Percentiles rank a stretch among this genome's conserved stretches.
Evolutionary conservation across 345 rosid genomes (phyloP).

Genomic region (Euphorbia tirucalli): DNA sequence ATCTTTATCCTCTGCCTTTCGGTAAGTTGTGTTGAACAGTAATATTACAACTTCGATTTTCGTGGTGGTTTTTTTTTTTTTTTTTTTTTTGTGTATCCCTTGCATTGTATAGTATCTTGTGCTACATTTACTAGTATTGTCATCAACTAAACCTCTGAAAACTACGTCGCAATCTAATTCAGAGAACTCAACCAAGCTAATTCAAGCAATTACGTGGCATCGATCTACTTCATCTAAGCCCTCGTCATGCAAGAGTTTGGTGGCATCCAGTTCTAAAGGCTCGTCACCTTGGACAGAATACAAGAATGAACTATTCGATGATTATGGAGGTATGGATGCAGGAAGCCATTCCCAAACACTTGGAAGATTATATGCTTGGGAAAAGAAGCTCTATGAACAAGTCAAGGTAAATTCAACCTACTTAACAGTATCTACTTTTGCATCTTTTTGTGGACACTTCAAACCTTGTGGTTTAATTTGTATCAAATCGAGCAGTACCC

Average conservation of each 20-base stretch:
- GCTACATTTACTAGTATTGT: no score
- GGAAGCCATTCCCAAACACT: slow-evolving; percentile 72
- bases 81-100: no score
- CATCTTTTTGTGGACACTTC: not conserved
- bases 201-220: slow-evolving; percentile 60
- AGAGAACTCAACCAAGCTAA: slow-evolving; percentile 60
- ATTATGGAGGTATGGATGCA: slow-evolving; percentile 65
- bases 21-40: no score
- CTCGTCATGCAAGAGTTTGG: slow-evolving; percentile 62
- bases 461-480: not conserved
- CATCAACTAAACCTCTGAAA: slow-evolving; percentile 6
- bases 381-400: slow-evolving; percentile 72
- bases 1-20: no score
- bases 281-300: slow-evolving; percentile 51
- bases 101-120: no score
- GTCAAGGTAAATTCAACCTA: slow-evolving; percentile 47
- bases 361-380: slow-evolving; percentile 69
- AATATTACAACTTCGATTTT: no score
- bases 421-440: not conserved
- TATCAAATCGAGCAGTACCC: not conserved
- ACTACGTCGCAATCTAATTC: slow-evolving; percentile 16
- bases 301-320: slow-evolving; percentile 60
- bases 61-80: no score
- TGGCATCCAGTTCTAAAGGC: slow-evolving; percentile 52
- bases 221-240: slow-evolving; percentile 51